Conservation (phyloP, 306 rosid genomes). For the Boehmeria nivea region DNA sequence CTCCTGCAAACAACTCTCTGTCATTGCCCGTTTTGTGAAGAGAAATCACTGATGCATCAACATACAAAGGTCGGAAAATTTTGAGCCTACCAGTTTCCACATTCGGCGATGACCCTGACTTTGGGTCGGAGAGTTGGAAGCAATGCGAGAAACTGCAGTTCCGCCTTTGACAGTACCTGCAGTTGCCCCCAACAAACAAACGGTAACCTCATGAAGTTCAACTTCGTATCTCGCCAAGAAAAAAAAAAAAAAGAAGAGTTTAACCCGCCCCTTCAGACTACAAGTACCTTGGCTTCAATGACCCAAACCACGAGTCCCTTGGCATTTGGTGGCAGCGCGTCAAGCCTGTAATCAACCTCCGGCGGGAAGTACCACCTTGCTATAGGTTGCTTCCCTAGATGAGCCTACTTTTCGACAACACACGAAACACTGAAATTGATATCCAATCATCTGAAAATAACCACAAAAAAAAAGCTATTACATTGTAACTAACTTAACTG, state of each 20-base stretch:
- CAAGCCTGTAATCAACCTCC: constrained; percentile 87
- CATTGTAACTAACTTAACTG: too few species aligned
- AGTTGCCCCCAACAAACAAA: too few species aligned
- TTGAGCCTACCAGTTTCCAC: constrained; percentile 77
- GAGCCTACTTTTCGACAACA: constrained; percentile 34
- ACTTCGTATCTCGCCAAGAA: too few species aligned
- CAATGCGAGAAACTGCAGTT: constrained; percentile 82
- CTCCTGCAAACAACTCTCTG: constrained; percentile 42
- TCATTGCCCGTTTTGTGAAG: too few species aligned
- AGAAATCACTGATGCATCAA: too few species aligned
- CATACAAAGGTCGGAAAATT: background rate
- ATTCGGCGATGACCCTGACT: constrained; percentile 93
- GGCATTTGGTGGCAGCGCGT: constrained; percentile 82
- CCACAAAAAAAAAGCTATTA: too few species aligned
- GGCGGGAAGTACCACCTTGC: constrained; percentile 97
- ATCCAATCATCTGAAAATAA: too few species aligned
- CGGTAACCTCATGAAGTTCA: too few species aligned
- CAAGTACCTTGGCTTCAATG: constrained; percentile 51
- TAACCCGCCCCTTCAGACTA: too few species aligned
- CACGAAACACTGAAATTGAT: background rate
- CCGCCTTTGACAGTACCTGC: constrained; percentile 88
- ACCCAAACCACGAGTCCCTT: constrained; percentile 62
- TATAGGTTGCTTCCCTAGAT: constrained; percentile 57
- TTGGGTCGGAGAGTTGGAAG: constrained; percentile 76
- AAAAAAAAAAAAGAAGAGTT: background rate